These are phyloP conservation scores for Epichloe gansuensis DNA, from an alignment of 2,329 filamentous ascomycete species.

Conservation along the genomic window DNA sequence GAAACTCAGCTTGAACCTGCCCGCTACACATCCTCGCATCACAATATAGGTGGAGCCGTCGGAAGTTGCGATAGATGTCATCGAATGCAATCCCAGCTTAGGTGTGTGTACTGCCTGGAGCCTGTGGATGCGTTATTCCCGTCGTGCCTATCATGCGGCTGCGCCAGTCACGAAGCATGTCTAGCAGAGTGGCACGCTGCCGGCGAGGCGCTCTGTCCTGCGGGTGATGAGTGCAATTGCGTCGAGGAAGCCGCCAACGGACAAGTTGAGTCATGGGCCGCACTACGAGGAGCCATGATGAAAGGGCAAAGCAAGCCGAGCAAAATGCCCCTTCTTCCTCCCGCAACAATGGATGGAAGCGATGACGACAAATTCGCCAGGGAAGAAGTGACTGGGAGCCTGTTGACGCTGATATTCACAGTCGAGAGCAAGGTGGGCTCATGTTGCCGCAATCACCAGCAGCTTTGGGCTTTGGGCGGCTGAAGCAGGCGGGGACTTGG, in stretches of 20 bases:
- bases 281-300: slow-evolving; percentile 26
- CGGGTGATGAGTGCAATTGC: slow-evolving; percentile 54
- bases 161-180: slow-evolving; percentile 47
- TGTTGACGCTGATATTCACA: slow-evolving; percentile 13
- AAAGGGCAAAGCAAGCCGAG: slow-evolving; percentile 15
- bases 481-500: slow-evolving; percentile 37
- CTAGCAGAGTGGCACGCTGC: slow-evolving; percentile 46
- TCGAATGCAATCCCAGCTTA: slow-evolving; percentile 41
- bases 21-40: slow-evolving; percentile 30
- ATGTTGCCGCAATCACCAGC: slow-evolving; percentile 20
- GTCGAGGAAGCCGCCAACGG: slow-evolving; percentile 43
- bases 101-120: slow-evolving; percentile 51
- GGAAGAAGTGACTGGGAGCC: slow-evolving; percentile 16
- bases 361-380: slow-evolving; percentile 17
- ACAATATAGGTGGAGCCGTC: slow-evolving; percentile 33
- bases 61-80: slow-evolving; percentile 41
- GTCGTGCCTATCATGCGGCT: slow-evolving; percentile 51
- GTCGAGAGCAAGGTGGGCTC: slow-evolving; percentile 11
- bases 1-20: slow-evolving; percentile 50
- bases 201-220: slow-evolving; percentile 46
- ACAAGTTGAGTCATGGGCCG: slow-evolving; percentile 49
- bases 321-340: slow-evolving; percentile 16
- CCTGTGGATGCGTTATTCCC: slow-evolving; percentile 48
- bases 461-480: slow-evolving; percentile 35
- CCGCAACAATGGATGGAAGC: slow-evolving; percentile 15